Base-by-base conservation (phyloP, 306 rosid genomes). In the Prunus dulcis region DNA sequence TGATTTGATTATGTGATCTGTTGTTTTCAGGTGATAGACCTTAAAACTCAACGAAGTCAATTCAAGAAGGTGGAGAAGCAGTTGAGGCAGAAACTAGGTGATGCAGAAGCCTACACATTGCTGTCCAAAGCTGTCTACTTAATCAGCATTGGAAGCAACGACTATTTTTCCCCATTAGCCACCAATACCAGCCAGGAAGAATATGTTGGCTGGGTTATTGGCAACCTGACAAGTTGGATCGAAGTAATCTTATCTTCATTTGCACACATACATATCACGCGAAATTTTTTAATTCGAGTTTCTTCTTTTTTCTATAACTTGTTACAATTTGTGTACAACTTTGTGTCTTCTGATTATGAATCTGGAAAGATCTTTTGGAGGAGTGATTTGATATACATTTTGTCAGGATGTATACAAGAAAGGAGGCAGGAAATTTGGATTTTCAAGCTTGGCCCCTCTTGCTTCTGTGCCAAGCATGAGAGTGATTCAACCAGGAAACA, bases 381-480 rank as follows among this genome's bases (percentile, higher is more conserved):
- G 14, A 47, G 52, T 12, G 15, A 47, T 10, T 13, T 47, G 4
- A 47, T 12, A 47, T 79, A 3, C 9, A 22, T 58, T 12, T 9
- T 22, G 49, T 20, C 55, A 82, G 87, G 76, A 46, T 57, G 76
- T 84, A 32, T 72, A 87, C 25, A 23, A 72, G 58, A 69, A 66
- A 25, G 89, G 86, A 58, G 87, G 87, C 66, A 81, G 89, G 56
- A 87, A 87, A 73, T 78, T 87, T 23, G 87, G 79, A 18, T 58
- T 87, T 58, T 0, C 65, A 22, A 85, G 68, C 67, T 0, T 78
- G 72, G 2, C 0, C 20, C 79, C 88, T 28, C 2, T 62, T 63
- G 61, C 28, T 47, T 80, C 82, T 43, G 45, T 27, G 12, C 91
- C 95, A 1, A 1, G 34, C 30, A 30, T 43, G 17, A 89, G 87